Percentiles rank a stretch among this genome's conserved stretches.
Conservation (phyloP, 805 yeast species). For the Debaryomyces castellii region DNA sequence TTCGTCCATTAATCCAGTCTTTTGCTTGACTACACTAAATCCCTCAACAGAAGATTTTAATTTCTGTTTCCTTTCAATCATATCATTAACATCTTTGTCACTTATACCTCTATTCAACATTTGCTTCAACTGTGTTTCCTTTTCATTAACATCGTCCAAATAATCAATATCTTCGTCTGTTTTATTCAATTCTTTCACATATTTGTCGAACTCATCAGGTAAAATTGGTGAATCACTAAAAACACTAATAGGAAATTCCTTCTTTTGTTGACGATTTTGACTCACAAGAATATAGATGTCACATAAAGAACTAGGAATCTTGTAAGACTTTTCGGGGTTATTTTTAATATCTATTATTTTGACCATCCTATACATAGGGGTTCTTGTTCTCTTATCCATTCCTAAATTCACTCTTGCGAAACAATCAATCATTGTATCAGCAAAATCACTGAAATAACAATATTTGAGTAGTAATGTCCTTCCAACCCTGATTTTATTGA, state of each 20-base stretch:
- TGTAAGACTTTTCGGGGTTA: slow-evolving; percentile 41
- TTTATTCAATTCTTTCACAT: slow-evolving; percentile 58
- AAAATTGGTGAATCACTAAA: slow-evolving; percentile 78
- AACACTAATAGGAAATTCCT: slow-evolving; percentile 71
- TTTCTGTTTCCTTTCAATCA: slow-evolving; percentile 70
- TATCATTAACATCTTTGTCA: slow-evolving; percentile 70
- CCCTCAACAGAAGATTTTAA: slow-evolving; percentile 47
- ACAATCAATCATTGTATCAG: slow-evolving; percentile 65
- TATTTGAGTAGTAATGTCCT: slow-evolving; percentile 72
- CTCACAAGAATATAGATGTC: slow-evolving; percentile 65
- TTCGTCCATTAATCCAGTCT: slow-evolving; percentile 70
- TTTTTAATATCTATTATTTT: slow-evolving; percentile 65
- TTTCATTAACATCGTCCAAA: slow-evolving; percentile 60
- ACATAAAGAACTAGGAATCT: slow-evolving; percentile 41
- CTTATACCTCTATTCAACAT: slow-evolving; percentile 69
- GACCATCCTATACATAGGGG: slow-evolving; percentile 78
- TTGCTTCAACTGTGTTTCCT: slow-evolving; percentile 57
- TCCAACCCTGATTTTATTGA: slow-evolving; percentile 75
- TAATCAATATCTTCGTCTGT: slow-evolving; percentile 62
- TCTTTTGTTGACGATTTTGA: slow-evolving; percentile 75
- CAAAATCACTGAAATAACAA: slow-evolving; percentile 82
- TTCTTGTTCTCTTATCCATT: slow-evolving; percentile 56
- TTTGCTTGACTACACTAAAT: slow-evolving; percentile 69
- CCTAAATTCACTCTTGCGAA: slow-evolving; percentile 86
- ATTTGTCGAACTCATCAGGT: slow-evolving; percentile 70